phyloP scores from a whole-genome alignment of 2,329 filamentous ascomycete species.

The Aspergillus sp. region DNA sequence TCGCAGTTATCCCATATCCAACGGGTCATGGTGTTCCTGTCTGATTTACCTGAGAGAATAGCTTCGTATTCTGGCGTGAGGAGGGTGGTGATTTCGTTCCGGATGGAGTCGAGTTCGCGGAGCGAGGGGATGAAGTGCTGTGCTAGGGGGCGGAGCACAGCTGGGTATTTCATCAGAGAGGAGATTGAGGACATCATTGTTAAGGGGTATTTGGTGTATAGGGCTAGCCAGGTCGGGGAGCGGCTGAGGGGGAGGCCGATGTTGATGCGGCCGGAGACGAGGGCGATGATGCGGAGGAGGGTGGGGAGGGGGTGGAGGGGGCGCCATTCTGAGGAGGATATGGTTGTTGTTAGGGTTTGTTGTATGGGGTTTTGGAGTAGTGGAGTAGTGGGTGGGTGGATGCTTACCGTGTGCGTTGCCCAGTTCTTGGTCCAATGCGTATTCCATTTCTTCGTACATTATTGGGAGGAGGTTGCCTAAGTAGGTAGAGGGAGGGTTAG shows the following conservation, averaged over 20 bases:
- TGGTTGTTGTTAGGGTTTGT: not conserved
- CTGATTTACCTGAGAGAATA: too few relatives aligned
- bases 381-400: not conserved
- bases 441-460: not conserved
- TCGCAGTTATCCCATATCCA: slow-evolving; percentile 1
- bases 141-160: not conserved
- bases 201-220: not conserved
- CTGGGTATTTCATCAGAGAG: not conserved
- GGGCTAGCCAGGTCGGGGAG: not conserved
- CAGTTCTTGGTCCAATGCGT: not conserved
- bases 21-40: not conserved
- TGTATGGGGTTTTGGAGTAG: too few relatives aligned
- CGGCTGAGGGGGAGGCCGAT: not conserved
- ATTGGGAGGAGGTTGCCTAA: not conserved
- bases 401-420: not conserved
- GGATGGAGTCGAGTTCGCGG: not conserved
- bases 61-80: not conserved
- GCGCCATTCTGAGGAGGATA: not conserved
- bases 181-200: not conserved
- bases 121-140: not conserved
- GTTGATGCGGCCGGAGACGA: slow-evolving; percentile 1
- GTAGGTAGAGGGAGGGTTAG: too few relatives aligned
- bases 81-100: not conserved
- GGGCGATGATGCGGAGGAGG: not conserved
- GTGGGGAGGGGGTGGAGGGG: not conserved